A percentile compares a stretch with the other conserved stretches of the same genome.
Evolutionary conservation across 192 early-diverging fungal genomes (phyloP).

Genomic region (Backusella sp.): DNA sequence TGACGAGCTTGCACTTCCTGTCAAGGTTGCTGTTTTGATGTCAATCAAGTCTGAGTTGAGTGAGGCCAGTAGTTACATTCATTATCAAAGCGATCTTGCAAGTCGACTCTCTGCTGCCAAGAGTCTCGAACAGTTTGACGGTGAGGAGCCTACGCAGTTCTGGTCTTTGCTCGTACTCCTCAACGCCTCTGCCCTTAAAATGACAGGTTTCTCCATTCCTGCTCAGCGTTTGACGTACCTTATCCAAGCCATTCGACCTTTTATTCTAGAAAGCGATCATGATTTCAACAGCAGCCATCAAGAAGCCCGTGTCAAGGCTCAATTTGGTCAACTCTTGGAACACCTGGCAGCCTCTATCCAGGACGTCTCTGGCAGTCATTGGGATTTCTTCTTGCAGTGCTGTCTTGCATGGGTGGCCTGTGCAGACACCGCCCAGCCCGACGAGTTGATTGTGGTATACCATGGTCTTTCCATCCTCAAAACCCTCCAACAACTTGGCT

Average conservation of each 20-base stretch:
- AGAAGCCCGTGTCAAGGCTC: conserved; percentile 13
- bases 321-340: conserved; percentile 35
- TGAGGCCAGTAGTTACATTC: conserved; percentile 8
- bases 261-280: conserved; percentile 29
- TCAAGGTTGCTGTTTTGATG: conserved; percentile 22
- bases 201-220: conserved; percentile 28
- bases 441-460: conserved; percentile 19
- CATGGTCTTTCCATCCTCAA: conserved; percentile 13
- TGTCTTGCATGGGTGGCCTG: conserved; percentile 28
- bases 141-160: neutral
- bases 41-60: conserved; percentile 23
- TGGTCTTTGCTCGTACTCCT: conserved; percentile 26
- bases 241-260: conserved; percentile 36
- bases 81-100: conserved; percentile 31
- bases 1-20: neutral
- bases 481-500: neutral
- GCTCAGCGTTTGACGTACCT: conserved; percentile 39
- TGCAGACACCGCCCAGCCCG: conserved; percentile 11
- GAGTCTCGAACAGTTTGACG: conserved; percentile 17
- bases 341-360: conserved; percentile 38
- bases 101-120: conserved; percentile 19
- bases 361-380: conserved; percentile 45
- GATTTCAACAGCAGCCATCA: neutral
- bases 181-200: conserved; percentile 25
- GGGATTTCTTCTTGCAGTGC: conserved; percentile 38